These are phyloP conservation scores for Rhododendron mucronatum DNA, from an alignment of 148 eudicot species.

Conservation along the genomic window DNA sequence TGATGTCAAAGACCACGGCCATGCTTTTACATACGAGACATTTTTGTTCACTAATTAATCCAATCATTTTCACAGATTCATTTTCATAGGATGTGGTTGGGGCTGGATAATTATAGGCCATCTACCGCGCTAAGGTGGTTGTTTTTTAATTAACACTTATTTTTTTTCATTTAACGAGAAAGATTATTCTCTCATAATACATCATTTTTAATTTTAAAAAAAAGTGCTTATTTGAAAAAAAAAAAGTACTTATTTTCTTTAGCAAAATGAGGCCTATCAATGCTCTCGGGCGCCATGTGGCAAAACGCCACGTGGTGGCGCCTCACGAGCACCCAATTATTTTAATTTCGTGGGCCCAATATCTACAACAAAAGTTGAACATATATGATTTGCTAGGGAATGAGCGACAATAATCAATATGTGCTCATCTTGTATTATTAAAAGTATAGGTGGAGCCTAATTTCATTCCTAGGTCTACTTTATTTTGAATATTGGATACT, in stretches of 20 bases:
- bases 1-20: conserved; percentile 9
- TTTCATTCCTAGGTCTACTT: neutral
- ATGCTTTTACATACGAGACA: neutral
- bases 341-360: neutral
- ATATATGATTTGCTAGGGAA: neutral
- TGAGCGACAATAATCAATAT: neutral
- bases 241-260: no score
- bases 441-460: neutral
- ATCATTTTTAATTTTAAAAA: no score
- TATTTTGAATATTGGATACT: neutral
- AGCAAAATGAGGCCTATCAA: neutral
- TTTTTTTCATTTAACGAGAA: no score
- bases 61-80: neutral
- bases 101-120: neutral
- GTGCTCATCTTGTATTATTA: neutral
- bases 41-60: neutral
- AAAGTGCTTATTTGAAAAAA: no score
- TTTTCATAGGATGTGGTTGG: neutral
- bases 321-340: neutral
- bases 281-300: neutral
- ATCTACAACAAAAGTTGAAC: neutral
- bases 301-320: no score
- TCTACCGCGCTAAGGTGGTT: no score
- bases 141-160: no score
- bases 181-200: no score